Evolutionary conservation across 179 eudicot genomes (phyloP), one percentile per base, ranked within the genome.

Genomic region (Silene noctiflora): DNA sequence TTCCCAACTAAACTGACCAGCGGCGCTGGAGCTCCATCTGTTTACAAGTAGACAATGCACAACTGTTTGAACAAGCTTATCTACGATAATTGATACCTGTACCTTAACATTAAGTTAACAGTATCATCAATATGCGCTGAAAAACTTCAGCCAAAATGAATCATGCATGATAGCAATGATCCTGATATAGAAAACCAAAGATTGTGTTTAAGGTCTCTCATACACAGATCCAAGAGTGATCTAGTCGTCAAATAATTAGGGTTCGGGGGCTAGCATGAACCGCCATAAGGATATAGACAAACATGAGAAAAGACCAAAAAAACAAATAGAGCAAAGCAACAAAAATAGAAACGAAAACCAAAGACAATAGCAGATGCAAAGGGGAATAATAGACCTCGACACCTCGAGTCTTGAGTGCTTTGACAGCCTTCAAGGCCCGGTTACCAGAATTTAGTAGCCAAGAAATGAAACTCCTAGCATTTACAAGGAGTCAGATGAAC

Each of bases 1-100:
- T 84, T 87, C 71, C 99, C 99, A 72, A 95, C 87, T 81, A 95
- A 82, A 87, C 97, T 86, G 74, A 95, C 98, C 79, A 95, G 76
- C 55, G 98, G 80, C 22, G 87, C 84, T 11, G 99, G 99, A 80
- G 99, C 98, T 74, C 97, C 98, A 82, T 85, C 98, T 94, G 22
- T 27, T 33, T 72, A 67, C 33, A 31, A 74, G 48, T 53, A 24
- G 60, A 67, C n/a, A 65, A 35, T 17, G 12, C 58, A 69, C 72
- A 44, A 14, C 46, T 21, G 24, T 42, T 20, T 21, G 8, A 20
- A 21, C 31, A 6, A 42, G 48, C 13, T 20, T 33, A 66, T 66
- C 69, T 66, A 66, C 42, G 48, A 42, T 27, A 66, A 17, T 33
- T 46, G n/a, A 13, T 7, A 14, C 44, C 17, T 27, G 42, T 66